Percentiles rank a stretch among this genome's conserved stretches.
Evolutionary conservation across 805 yeast genomes (phyloP).

Genomic region (Jamesozyma gamospora): DNA sequence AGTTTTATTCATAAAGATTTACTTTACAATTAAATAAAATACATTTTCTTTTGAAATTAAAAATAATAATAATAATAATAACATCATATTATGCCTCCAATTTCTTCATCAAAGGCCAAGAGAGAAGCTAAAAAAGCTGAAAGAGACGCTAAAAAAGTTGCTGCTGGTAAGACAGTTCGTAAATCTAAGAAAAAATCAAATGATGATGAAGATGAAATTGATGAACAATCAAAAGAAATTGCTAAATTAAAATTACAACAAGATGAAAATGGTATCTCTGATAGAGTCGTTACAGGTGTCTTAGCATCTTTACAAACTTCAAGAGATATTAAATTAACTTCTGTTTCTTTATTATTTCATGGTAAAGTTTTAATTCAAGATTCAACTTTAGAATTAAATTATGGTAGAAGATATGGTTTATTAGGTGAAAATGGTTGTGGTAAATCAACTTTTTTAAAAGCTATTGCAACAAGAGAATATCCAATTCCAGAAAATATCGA

Average conservation of each 20-base stretch:
- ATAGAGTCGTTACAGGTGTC: conserved; percentile 97
- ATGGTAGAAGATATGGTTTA: conserved; percentile 95
- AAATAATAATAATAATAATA: too few species aligned
- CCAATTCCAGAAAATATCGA: conserved; percentile 91
- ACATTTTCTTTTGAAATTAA: too few species aligned
- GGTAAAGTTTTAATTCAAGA: conserved; percentile 95
- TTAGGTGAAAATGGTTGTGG: conserved; percentile 99
- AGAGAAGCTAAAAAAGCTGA: conserved; percentile 94
- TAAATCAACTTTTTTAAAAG: conserved; percentile 87
- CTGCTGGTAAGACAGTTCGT: conserved; percentile 49
- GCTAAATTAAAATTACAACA: conserved; percentile 84
- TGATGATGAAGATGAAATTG: conserved; percentile 38
- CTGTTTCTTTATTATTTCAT: conserved; percentile 88
- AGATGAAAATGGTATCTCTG: conserved; percentile 89
- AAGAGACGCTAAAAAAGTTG: conserved; percentile 94
- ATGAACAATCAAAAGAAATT: conserved; percentile 61
- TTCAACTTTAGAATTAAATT: conserved; percentile 83
- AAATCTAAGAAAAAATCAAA: conserved; percentile 36
- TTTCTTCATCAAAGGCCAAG: conserved; percentile 92
- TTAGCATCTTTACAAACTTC: conserved; percentile 80
- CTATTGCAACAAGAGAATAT: conserved; percentile 91
- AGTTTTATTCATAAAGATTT: too few species aligned
- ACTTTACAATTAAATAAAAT: too few species aligned
- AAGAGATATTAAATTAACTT: conserved; percentile 84
- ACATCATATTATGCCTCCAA: conserved; percentile 30